Evolutionary conservation across 345 rosid species (phyloP).

Genomic region (Abelmoschus esculentus): DNA sequence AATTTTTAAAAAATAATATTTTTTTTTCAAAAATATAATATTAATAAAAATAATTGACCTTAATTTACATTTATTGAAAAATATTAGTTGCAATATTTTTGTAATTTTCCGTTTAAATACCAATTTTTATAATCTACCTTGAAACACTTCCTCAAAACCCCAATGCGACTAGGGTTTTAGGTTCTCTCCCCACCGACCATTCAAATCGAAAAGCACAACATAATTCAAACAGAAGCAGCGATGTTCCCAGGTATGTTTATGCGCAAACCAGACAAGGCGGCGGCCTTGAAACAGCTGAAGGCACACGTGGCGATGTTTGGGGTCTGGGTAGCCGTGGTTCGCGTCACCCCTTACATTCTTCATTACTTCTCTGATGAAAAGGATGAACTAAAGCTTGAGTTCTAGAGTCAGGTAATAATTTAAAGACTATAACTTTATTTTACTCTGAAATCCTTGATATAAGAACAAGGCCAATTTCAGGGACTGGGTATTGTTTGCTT

Average conservation of each 20-base stretch:
- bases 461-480: background rate
- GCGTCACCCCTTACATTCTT: constrained; percentile 65
- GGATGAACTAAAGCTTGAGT: constrained; percentile 73
- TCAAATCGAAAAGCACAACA: background rate
- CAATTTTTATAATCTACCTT: too few relatives aligned
- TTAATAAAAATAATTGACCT: too few relatives aligned
- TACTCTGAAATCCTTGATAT: background rate
- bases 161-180: constrained; percentile 10
- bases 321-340: constrained; percentile 52
- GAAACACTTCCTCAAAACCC: background rate
- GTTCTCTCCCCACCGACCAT: background rate
- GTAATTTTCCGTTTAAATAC: too few relatives aligned
- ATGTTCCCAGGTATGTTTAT: constrained; percentile 88
- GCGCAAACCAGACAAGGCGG: constrained; percentile 76
- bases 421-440: background rate
- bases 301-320: constrained; percentile 55
- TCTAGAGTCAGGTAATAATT: constrained; percentile 27
- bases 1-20: too few relatives aligned
- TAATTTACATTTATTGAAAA: too few relatives aligned
- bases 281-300: constrained; percentile 71
- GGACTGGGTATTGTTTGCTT: background rate
- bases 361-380: constrained; percentile 51
- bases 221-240: constrained; percentile 12
- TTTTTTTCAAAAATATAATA: too few relatives aligned
- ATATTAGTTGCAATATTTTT: too few relatives aligned